Base-by-base conservation (phyloP, 2,329 filamentous ascomycete species). In the Raffaelea ambrosiae region DNA sequence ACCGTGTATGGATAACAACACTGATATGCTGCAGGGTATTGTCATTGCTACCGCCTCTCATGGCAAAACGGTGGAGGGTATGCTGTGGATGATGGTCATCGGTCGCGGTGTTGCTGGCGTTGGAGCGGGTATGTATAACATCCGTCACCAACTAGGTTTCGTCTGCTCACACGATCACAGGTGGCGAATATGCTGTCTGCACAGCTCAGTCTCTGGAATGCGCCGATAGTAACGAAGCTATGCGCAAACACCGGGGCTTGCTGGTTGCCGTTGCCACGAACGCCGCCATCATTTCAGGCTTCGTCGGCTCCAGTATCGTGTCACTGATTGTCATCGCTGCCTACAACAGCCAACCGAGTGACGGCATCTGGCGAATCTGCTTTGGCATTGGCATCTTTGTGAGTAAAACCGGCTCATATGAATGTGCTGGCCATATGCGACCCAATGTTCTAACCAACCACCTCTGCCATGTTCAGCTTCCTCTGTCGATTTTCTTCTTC, bases 401-500 rank as follows among this genome's bases (percentile, higher is more conserved):
- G 19, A 5, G 36, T 39, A 10, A 7, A 4, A 33, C 33, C 4
- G 33, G 33, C 33, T 8, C 14, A 8, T 33, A 33, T 33, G 8
- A 33, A 33, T 33, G 29, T 33, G 29, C 29, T 33, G 8, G 29
- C 14, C 8, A 33, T n/a, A n/a, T n/a, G n/a, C n/a, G n/a, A n/a
- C n/a, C n/a, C n/a, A n/a, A n/a, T n/a, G n/a, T n/a, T n/a, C n/a
- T n/a, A n/a, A n/a, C n/a, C n/a, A n/a, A n/a, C n/a, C n/a, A n/a
- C n/a, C n/a, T n/a, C n/a, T n/a, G n/a, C n/a, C n/a, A 29, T 13
- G 13, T 29, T 13, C 11, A 39, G 40, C 38, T 61, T 7, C 75
- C 76, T 0, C 59, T 79, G 3, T 65, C 66, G 1, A 65, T 79
- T 16, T 72, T 78, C 44, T 76, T 76, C 57, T 74, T 79, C 50